These are phyloP conservation scores for Millerago galiae DNA, from an alignment of 805 yeast genomes.

Conservation along the genomic window DNA sequence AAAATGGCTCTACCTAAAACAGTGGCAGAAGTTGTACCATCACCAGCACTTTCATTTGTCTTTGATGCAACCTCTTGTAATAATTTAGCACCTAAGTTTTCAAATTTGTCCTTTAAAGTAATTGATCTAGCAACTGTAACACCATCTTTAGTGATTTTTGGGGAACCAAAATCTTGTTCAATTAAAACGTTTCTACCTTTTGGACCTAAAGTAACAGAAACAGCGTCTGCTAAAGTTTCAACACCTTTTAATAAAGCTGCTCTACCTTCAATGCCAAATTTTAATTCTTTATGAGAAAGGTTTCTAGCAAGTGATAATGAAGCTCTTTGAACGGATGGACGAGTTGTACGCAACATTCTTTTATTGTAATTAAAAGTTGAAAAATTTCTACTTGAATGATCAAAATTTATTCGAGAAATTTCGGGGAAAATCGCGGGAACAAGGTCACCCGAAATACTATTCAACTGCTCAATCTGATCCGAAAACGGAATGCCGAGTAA, in stretches of 20 bases:
- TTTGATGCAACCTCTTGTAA: slow-evolving; percentile 96
- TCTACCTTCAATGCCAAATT: slow-evolving; percentile 70
- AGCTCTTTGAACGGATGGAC: slow-evolving; percentile 22
- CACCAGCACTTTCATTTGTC: slow-evolving; percentile 98
- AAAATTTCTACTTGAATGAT: neutral
- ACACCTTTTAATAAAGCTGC: slow-evolving; percentile 82
- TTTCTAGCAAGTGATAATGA: slow-evolving; percentile 22
- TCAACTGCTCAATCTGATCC: neutral
- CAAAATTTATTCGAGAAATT: neutral
- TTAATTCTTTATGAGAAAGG: slow-evolving; percentile 79
- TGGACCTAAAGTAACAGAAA: slow-evolving; percentile 94
- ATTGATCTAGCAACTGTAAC: slow-evolving; percentile 94
- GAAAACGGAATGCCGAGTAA: neutral
- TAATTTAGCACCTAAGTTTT: slow-evolving; percentile 94
- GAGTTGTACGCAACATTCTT: slow-evolving; percentile 21
- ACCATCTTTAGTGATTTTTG: slow-evolving; percentile 99
- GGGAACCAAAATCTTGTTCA: slow-evolving; percentile 95
- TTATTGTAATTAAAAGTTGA: neutral
- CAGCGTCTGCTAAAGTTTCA: slow-evolving; percentile 82
- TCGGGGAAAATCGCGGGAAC: neutral
- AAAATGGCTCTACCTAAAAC: slow-evolving; percentile 94
- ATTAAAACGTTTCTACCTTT: slow-evolving; percentile 97
- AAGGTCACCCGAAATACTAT: neutral
- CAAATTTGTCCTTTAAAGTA: slow-evolving; percentile 84
- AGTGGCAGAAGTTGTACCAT: slow-evolving; percentile 98